These are phyloP conservation scores for Achaetomiella virescens DNA, from an alignment of 495 filamentous ascomycete genomes.

Conservation along the genomic window DNA sequence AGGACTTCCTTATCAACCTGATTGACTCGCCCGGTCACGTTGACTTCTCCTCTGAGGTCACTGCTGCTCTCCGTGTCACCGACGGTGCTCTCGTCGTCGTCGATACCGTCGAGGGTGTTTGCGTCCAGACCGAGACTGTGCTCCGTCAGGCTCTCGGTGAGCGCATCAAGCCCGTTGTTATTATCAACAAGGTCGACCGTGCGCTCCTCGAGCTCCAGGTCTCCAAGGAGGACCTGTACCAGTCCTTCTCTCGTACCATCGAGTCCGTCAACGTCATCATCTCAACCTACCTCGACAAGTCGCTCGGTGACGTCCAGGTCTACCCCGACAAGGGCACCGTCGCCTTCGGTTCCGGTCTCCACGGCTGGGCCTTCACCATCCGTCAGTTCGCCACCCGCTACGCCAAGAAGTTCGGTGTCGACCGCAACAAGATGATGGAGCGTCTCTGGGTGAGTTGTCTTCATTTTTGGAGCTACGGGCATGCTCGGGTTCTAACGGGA, in stretches of 20 bases:
- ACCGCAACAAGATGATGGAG: conserved; percentile 99
- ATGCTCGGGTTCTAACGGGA: neutral
- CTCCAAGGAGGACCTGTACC: conserved; percentile 97
- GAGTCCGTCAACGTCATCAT: conserved; percentile 99
- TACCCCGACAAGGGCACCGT: conserved; percentile 94
- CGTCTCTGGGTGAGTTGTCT: conserved; percentile 78
- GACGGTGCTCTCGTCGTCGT: conserved; percentile 99
- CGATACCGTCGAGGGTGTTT: conserved; percentile 99
- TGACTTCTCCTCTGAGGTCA: conserved; percentile 99
- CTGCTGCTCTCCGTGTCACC: conserved; percentile 98
- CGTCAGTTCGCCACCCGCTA: conserved; percentile 95
- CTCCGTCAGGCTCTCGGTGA: conserved; percentile 98
- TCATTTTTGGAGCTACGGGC: neutral
- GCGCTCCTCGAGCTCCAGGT: conserved; percentile 97
- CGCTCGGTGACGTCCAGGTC: conserved; percentile 95
- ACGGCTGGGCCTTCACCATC: conserved; percentile 99
- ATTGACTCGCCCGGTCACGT: conserved; percentile 99
- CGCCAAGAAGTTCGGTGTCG: conserved; percentile 99
- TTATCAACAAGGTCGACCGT: conserved; percentile 99
- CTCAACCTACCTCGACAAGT: conserved; percentile 96
- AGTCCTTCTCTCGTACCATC: conserved; percentile 97
- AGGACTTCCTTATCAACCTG: conserved; percentile 99
- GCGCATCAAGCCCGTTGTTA: conserved; percentile 98
- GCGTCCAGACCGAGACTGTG: conserved; percentile 99
- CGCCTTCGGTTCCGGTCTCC: conserved; percentile 98